phyloP scores from a whole-genome alignment of 148 eudicot species.

The Persicaria maculosa region DNA sequence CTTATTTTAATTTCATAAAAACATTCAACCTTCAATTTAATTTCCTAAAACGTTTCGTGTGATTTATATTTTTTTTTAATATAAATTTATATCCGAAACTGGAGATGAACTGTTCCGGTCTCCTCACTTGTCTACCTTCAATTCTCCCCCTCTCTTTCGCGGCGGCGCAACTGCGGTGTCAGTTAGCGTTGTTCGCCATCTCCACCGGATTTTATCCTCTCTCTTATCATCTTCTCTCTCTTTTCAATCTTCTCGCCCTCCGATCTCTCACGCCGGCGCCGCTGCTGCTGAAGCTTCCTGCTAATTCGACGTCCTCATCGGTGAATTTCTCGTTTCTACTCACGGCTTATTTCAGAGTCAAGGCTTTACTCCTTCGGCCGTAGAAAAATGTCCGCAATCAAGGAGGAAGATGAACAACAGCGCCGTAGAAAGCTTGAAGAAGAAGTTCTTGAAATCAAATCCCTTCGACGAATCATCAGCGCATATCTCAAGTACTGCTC shows the following conservation, averaged over 20 bases:
- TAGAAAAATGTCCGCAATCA: slow-evolving; percentile 1
- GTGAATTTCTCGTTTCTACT: neutral
- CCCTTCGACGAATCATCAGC: slow-evolving; percentile 14
- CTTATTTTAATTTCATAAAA: no score
- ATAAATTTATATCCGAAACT: neutral
- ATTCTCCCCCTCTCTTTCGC: slow-evolving; percentile 1
- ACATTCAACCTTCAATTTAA: no score
- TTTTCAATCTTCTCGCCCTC: neutral
- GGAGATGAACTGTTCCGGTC: neutral
- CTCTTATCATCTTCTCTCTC: neutral
- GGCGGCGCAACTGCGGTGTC: slow-evolving; percentile 7
- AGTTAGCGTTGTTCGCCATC: neutral
- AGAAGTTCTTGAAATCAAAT: slow-evolving; percentile 14
- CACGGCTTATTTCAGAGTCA: neutral
- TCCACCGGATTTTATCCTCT: neutral
- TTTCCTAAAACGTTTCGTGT: no score
- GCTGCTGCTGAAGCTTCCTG: neutral
- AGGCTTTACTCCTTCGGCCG: neutral
- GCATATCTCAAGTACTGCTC: slow-evolving; percentile 10
- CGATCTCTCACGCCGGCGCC: neutral
- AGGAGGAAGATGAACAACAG: slow-evolving; percentile 11
- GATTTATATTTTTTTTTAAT: no score
- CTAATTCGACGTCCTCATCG: neutral
- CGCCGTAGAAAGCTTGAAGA: slow-evolving; percentile 12
- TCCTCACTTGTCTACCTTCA: neutral